Evolutionary conservation across 75 land plant species (phyloP).

Genomic region (Chamaecyparis obtusa): DNA sequence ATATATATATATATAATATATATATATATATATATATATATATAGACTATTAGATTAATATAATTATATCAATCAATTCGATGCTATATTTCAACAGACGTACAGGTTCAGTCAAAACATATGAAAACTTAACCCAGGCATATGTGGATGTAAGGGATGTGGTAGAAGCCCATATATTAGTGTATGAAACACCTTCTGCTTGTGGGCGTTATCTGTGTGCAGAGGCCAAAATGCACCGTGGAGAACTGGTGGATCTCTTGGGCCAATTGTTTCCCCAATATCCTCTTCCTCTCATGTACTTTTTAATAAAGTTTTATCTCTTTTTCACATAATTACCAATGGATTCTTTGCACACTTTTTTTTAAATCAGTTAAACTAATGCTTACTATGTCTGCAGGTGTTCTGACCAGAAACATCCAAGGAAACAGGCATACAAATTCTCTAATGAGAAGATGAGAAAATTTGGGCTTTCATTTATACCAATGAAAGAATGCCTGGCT

Average conservation of each 20-base stretch:
- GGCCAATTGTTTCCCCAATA: conserved; percentile 23
- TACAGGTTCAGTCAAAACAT: background rate
- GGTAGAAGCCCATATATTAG: conserved; percentile 16
- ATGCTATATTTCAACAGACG: too few species aligned
- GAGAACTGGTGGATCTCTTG: conserved; percentile 5
- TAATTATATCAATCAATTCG: too few species aligned
- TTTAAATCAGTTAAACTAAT: too few species aligned
- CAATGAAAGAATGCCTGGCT: background rate
- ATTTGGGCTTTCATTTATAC: conserved; percentile 9
- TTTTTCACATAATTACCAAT: too few species aligned
- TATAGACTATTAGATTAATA: too few species aligned
- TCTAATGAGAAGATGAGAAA: conserved; percentile 42
- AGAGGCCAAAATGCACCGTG: conserved; percentile 23
- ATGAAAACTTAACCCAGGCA: background rate
- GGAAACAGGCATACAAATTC: conserved; percentile 24
- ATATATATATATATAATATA: too few species aligned
- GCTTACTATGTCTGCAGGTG: too few species aligned
- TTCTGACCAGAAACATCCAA: too few species aligned
- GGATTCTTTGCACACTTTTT: too few species aligned
- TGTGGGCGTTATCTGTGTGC: conserved; percentile 35
- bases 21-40: too few species aligned
- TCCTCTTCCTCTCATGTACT: too few species aligned
- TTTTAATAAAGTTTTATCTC: too few species aligned
- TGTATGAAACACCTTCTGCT: conserved; percentile 7
- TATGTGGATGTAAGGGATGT: conserved; percentile 33